These are phyloP conservation scores for Alternaria dauci DNA, from an alignment of 2,329 filamentous ascomycete species.

Conservation along the genomic window DNA sequence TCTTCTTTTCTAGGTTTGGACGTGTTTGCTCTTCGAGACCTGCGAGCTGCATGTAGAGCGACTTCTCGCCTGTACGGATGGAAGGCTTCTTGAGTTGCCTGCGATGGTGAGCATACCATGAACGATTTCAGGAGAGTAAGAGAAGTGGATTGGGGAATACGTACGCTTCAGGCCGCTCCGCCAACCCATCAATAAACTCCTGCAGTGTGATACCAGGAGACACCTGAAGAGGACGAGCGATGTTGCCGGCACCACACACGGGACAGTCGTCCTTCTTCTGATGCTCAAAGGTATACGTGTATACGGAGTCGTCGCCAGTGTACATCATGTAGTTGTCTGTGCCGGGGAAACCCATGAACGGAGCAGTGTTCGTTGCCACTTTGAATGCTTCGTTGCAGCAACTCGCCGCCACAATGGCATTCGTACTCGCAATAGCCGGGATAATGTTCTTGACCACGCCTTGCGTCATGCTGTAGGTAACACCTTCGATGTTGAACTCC, in stretches of 20 bases:
- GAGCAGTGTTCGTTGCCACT: slow-evolving; percentile 83
- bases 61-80: slow-evolving; percentile 80
- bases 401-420: slow-evolving; percentile 92
- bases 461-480: slow-evolving; percentile 95
- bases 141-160: slow-evolving; percentile 21
- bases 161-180: slow-evolving; percentile 78
- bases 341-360: slow-evolving; percentile 77
- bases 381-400: slow-evolving; percentile 99
- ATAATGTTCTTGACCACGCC: slow-evolving; percentile 99
- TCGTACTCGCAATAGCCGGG: slow-evolving; percentile 95
- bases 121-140: neutral
- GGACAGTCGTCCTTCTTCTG: slow-evolving; percentile 95
- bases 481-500: slow-evolving; percentile 89
- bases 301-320: slow-evolving; percentile 92
- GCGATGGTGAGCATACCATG: neutral
- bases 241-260: slow-evolving; percentile 77
- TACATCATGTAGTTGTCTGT: slow-evolving; percentile 97
- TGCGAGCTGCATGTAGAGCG: slow-evolving; percentile 89
- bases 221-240: slow-evolving; percentile 77
- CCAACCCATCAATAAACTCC: slow-evolving; percentile 85
- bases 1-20: slow-evolving; percentile 79
- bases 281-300: slow-evolving; percentile 96
- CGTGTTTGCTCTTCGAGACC: slow-evolving; percentile 85
- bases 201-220: slow-evolving; percentile 76
- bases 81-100: slow-evolving; percentile 91